phyloP scores from a whole-genome alignment of 169 alveolate genomes.

The Cryptosporidium sp. region DNA sequence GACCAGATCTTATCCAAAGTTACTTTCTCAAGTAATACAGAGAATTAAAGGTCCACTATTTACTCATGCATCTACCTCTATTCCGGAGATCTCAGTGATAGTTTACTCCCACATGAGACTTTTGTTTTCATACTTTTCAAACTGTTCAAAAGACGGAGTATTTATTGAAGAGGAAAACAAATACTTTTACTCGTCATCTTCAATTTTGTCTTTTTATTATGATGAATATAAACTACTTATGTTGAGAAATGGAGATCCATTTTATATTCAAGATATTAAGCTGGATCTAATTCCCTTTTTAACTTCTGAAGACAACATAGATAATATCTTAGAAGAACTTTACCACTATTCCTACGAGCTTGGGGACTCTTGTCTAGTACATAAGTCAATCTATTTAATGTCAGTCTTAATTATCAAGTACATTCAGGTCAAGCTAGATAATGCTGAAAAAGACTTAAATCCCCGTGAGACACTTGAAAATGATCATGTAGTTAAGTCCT shows the following conservation, averaged over 20 bases:
- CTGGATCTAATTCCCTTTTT: slow-evolving; percentile 83
- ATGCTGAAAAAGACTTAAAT: neutral
- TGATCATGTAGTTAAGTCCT: neutral
- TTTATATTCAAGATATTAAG: slow-evolving; percentile 86
- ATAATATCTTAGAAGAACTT: slow-evolving; percentile 34
- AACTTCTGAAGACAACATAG: slow-evolving; percentile 81
- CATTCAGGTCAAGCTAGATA: slow-evolving; percentile 7
- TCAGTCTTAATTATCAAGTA: slow-evolving; percentile 19
- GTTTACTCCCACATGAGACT: slow-evolving; percentile 30
- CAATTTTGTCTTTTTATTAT: slow-evolving; percentile 6
- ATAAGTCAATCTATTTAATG: slow-evolving; percentile 32
- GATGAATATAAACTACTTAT: slow-evolving; percentile 85
- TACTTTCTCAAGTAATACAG: slow-evolving; percentile 51
- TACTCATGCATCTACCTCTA: slow-evolving; percentile 67
- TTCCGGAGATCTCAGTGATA: slow-evolving; percentile 49
- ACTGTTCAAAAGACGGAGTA: slow-evolving; percentile 13
- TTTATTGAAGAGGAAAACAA: neutral
- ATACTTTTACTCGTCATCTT: neutral
- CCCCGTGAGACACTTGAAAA: neutral
- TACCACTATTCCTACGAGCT: slow-evolving; percentile 53
- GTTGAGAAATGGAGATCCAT: slow-evolving; percentile 86
- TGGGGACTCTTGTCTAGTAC: neutral
- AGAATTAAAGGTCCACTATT: slow-evolving; percentile 54
- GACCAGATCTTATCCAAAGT: slow-evolving; percentile 31
- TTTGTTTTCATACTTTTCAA: slow-evolving; percentile 54